These are phyloP conservation scores for Saussurea involucrata DNA, from an alignment of 129 eudicot species.

Conservation along the genomic window DNA sequence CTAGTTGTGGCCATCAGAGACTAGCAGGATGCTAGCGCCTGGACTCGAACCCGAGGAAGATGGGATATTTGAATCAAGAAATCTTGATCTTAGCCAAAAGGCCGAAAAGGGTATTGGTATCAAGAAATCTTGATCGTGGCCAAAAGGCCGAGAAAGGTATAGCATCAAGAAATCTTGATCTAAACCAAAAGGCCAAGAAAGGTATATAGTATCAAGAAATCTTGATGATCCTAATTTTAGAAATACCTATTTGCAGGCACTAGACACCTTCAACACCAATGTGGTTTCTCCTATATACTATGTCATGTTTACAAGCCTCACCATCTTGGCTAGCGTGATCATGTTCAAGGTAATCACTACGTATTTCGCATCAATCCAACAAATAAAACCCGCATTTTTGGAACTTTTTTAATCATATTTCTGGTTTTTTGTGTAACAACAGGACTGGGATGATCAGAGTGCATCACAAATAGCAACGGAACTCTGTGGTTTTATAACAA, in stretches of 20 bases:
- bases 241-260: conserved; percentile 57
- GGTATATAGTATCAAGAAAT: neutral
- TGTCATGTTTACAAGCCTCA: conserved; percentile 86
- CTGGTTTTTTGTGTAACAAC: conserved; percentile 5
- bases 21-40: too few species aligned
- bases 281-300: conserved; percentile 89
- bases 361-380: neutral
- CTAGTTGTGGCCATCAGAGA: too few species aligned
- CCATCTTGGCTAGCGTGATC: conserved; percentile 87
- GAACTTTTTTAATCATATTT: neutral
- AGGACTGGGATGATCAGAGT: conserved; percentile 74
- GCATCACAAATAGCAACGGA: conserved; percentile 58
- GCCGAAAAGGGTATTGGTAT: neutral
- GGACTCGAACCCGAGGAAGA: too few species aligned
- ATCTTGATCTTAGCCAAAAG: neutral
- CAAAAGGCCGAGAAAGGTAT: conserved; percentile 73
- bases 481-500: conserved; percentile 74
- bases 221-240: conserved; percentile 4
- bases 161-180: conserved; percentile 41
- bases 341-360: conserved; percentile 75
- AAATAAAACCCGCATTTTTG: neutral
- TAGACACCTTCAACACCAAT: conserved; percentile 75
- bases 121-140: conserved; percentile 52
- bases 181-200: conserved; percentile 82
- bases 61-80: too few species aligned